These are phyloP conservation scores for Ilyonectria sp. DNA, from an alignment of 2,329 filamentous ascomycete species.

Conservation along the genomic window DNA sequence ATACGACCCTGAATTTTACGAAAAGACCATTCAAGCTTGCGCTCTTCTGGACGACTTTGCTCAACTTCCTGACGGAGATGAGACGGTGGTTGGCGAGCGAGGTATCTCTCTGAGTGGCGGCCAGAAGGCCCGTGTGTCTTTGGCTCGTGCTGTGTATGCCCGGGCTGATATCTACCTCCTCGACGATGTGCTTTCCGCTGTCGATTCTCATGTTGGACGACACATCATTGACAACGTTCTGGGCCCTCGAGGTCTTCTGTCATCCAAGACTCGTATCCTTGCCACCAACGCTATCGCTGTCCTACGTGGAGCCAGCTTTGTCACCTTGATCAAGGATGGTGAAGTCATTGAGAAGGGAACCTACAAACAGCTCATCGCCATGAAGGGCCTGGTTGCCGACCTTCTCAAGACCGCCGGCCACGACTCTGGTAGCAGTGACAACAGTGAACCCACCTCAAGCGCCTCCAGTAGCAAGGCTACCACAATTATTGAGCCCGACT, in stretches of 20 bases:
- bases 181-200: constrained; percentile 94
- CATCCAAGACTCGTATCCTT: constrained; percentile 89
- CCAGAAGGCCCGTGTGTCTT: constrained; percentile 92
- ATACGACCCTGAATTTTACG: constrained; percentile 94
- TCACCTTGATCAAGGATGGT: constrained; percentile 87
- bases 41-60: constrained; percentile 92
- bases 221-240: constrained; percentile 97
- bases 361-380: constrained; percentile 90
- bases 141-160: constrained; percentile 95
- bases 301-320: constrained; percentile 89
- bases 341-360: constrained; percentile 90
- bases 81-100: constrained; percentile 96
- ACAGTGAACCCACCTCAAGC: constrained; percentile 61
- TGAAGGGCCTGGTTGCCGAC: constrained; percentile 91
- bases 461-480: constrained; percentile 67
- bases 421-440: constrained; percentile 62
- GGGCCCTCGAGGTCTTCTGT: constrained; percentile 85
- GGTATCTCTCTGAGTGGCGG: constrained; percentile 97
- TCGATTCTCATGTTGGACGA: constrained; percentile 97
- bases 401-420: constrained; percentile 84
- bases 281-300: constrained; percentile 97
- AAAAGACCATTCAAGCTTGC: constrained; percentile 92
- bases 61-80: constrained; percentile 93
- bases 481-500: constrained; percentile 68
- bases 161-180: constrained; percentile 96